These are phyloP conservation scores for Pezicula neosporulosa DNA, from an alignment of 2,329 filamentous ascomycete species.

Conservation along the genomic window DNA sequence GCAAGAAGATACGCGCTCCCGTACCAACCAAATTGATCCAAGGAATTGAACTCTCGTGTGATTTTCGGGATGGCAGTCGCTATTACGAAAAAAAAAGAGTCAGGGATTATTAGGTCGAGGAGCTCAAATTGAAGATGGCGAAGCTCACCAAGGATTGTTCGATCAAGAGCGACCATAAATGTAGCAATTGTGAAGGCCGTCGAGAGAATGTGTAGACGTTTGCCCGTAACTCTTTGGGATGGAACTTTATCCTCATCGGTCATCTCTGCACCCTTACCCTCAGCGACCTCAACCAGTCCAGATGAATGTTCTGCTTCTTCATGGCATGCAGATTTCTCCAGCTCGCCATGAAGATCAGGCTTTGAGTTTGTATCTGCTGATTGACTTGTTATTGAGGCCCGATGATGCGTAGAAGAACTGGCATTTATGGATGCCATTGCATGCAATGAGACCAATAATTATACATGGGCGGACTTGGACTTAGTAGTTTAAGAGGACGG, in stretches of 20 bases:
- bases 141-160: background rate
- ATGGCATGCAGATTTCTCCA: too few species aligned
- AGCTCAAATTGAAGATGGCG: background rate
- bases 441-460: too few species aligned
- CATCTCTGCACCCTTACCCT: too few species aligned
- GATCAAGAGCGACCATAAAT: background rate
- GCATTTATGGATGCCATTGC: too few species aligned
- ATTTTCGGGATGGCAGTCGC: conserved; percentile 34
- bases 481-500: too few species aligned
- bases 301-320: too few species aligned
- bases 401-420: too few species aligned
- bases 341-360: too few species aligned
- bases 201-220: background rate
- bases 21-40: conserved; percentile 33
- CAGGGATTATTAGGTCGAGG: background rate
- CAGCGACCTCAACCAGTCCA: too few species aligned
- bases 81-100: background rate
- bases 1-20: conserved; percentile 28
- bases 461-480: too few species aligned
- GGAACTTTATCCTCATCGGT: conserved; percentile 23
- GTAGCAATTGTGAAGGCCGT: background rate
- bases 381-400: too few species aligned
- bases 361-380: too few species aligned
- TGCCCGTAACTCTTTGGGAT: background rate
- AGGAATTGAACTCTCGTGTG: conserved; percentile 30